These are phyloP conservation scores for Athelia sp. DNA, from an alignment of 1,284 basidiomycete species.

Conservation along the genomic window DNA sequence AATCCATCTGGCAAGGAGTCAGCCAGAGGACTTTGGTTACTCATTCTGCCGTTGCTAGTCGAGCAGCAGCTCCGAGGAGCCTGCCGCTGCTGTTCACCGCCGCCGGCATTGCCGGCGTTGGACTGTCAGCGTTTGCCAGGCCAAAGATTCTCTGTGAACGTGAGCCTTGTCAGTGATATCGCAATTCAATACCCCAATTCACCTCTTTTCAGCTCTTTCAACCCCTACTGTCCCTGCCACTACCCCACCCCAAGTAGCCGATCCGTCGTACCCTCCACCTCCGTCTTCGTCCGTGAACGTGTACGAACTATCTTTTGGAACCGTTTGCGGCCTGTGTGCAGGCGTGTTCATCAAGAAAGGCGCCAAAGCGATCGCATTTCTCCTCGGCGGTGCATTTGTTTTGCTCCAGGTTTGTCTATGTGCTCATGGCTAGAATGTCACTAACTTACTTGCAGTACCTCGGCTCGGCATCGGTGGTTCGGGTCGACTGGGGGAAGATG, in stretches of 20 bases:
- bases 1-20: too few species aligned
- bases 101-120: slow-evolving; percentile 28
- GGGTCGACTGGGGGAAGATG: slow-evolving; percentile 73
- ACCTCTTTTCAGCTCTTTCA: slow-evolving; percentile 1
- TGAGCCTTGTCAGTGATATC: slow-evolving; percentile 10
- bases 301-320: slow-evolving; percentile 88
- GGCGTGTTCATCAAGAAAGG: slow-evolving; percentile 96
- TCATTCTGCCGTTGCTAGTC: too few species aligned
- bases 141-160: slow-evolving; percentile 34
- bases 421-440: slow-evolving; percentile 1
- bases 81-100: slow-evolving; percentile 14
- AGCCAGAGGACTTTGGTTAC: too few species aligned
- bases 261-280: slow-evolving; percentile 28
- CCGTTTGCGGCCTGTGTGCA: slow-evolving; percentile 81
- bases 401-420: slow-evolving; percentile 67
- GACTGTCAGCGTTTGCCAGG: slow-evolving; percentile 24
- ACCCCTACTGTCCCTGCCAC: too few species aligned
- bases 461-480: slow-evolving; percentile 62
- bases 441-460: slow-evolving; percentile 56
- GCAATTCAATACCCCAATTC: neutral
- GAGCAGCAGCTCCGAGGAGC: too few species aligned
- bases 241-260: neutral
- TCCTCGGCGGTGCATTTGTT: slow-evolving; percentile 83
- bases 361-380: slow-evolving; percentile 76
- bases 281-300: slow-evolving; percentile 68